Conservation (phyloP, 176 grass and related monocot species). For the Avena sativa region DNA sequence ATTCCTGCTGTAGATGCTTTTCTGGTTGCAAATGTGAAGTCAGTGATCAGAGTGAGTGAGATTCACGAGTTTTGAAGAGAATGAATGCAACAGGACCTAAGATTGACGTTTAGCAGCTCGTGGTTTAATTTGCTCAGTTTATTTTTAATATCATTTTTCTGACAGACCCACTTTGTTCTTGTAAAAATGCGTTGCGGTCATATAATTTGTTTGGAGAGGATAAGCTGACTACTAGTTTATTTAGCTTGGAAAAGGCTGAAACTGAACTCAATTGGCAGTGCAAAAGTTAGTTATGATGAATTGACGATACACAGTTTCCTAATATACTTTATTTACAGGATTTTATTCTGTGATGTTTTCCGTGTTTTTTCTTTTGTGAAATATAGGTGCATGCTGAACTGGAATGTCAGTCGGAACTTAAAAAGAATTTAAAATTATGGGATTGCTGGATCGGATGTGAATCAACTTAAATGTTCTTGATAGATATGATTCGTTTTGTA, state of each 20-base stretch:
- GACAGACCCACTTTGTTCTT: not conserved
- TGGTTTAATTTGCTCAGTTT: not conserved
- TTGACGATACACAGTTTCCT: not conserved
- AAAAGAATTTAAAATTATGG: not conserved
- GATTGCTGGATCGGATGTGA: conserved; percentile 20
- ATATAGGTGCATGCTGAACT: not conserved
- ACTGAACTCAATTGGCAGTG: not conserved
- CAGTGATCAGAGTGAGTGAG: not conserved
- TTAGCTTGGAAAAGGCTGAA: not conserved
- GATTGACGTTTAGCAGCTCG: not conserved
- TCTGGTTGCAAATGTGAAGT: conserved; percentile 2
- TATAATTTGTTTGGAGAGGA: not conserved
- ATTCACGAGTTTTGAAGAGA: not conserved
- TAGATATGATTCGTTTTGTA: not conserved
- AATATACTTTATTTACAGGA: no score
- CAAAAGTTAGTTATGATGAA: conserved; percentile 9
- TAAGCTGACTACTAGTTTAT: not conserved
- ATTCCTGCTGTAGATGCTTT: not conserved
- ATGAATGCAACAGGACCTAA: conserved; percentile 1
- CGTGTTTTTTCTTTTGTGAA: not conserved
- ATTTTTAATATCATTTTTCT: not conserved
- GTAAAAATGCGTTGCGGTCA: not conserved
- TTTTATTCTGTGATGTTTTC: not conserved
- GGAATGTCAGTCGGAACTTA: not conserved
- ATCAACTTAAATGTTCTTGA: not conserved